Base-by-base conservation (phyloP, 2,329 filamentous ascomycete species). In the Diplodia intermedia region DNA sequence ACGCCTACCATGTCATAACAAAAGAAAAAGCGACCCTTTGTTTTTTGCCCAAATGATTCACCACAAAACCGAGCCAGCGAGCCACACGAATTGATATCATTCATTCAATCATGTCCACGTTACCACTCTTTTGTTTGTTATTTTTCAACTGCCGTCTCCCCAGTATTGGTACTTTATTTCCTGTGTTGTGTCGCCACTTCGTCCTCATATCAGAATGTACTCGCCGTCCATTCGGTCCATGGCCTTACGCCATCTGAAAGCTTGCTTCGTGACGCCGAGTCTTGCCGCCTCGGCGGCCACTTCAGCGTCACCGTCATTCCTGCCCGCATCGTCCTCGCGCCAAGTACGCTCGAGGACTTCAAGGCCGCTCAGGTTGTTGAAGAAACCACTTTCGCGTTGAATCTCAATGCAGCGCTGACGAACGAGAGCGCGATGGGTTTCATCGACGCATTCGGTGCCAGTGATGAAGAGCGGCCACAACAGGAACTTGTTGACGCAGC, bases 381-480 rank as follows among this genome's bases (percentile, higher is more conserved):
- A 92, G 80, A 97, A 97, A 1, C 94, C 94, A 66, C 91, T 94
- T 71, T 94, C 91, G 36, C 89, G 87, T 84, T 94, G 93, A 71
- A 97, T 94, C 75, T 94, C 93, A 54, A 89, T 85, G 80, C 93
- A 97, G 73, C 93, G 90, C 71, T 88, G 85, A 65, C 93, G 88
- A 65, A 97, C 90, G 69, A 94, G 88, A 68, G 88, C 87, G 71
- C 94, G 91, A 75, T 97, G 91, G 62, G 89, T 83, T 74, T 91
- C 88, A 71, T 92, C 90, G 70, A 95, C 90, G 74, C 93, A 97
- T 81, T 97, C 94, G 26, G 92, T 93, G 23, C 94, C 94, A 0
- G 91, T 89, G 65, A 97, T 90, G 77, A 97, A 97, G 3, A 97
- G 85, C 2, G 94, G 94, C 94, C 94, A 97, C 9, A 97, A 87